A percentile compares a stretch with the other conserved stretches of the same genome.
phyloP scores from a whole-genome alignment of 140 eudicot genomes.

The Stevia rebaudiana region DNA sequence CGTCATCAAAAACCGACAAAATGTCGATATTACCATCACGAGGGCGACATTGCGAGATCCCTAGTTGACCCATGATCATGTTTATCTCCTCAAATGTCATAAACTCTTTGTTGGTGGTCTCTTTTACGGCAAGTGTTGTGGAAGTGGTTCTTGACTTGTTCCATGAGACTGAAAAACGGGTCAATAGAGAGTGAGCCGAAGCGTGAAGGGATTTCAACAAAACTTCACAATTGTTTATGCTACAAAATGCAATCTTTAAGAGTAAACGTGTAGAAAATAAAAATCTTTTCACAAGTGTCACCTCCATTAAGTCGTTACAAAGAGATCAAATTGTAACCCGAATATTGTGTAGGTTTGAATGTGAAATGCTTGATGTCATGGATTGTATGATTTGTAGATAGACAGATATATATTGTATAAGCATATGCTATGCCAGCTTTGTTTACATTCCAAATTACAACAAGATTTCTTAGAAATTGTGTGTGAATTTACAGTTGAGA shows the following conservation, averaged over 20 bases:
- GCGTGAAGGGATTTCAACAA: slow-evolving; percentile 9
- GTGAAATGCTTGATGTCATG: not conserved
- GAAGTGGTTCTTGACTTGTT: slow-evolving; percentile 9
- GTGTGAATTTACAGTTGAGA: not conserved
- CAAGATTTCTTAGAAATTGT: not conserved
- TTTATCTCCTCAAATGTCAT: slow-evolving; percentile 20
- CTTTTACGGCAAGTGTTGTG: slow-evolving; percentile 9
- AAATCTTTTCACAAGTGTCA: slow-evolving; percentile 11
- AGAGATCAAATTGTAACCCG: not conserved
- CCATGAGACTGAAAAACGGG: slow-evolving; percentile 6
- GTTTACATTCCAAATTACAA: not conserved
- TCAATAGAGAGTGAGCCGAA: not conserved
- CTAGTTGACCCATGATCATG: slow-evolving; percentile 24
- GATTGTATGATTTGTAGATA: not conserved
- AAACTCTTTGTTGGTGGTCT: slow-evolving; percentile 11
- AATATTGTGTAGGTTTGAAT: not conserved
- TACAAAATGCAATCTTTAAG: slow-evolving; percentile 2
- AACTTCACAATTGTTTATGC: slow-evolving; percentile 6
- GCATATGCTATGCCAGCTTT: not conserved
- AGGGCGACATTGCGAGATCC: slow-evolving; percentile 8
- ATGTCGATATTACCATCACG: slow-evolving; percentile 3
- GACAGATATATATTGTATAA: not conserved
- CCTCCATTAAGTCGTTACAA: not conserved
- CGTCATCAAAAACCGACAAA: slow-evolving; percentile 34
- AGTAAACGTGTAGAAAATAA: not conserved